Evolutionary conservation across 768 basidiomycete species (phyloP).

Genomic region (Russula virescens): DNA sequence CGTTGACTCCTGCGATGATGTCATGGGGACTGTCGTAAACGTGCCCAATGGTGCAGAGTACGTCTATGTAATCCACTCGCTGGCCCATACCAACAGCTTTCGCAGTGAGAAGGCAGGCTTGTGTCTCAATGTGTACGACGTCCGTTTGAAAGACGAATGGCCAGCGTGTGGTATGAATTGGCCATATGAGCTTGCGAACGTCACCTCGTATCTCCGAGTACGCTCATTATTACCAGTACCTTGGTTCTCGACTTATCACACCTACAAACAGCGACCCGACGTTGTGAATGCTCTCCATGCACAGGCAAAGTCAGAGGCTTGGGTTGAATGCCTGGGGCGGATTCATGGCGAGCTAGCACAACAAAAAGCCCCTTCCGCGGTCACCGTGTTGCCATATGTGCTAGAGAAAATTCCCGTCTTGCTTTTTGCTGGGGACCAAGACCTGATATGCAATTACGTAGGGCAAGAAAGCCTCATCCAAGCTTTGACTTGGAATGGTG

Average conservation of each 20-base stretch:
- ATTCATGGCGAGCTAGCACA: slow-evolving; percentile 61
- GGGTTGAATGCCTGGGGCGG: slow-evolving; percentile 78
- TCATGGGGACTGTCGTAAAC: slow-evolving; percentile 43
- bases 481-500: slow-evolving; percentile 80
- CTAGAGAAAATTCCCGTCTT: slow-evolving; percentile 79
- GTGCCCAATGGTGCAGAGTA: slow-evolving; percentile 8
- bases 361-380: slow-evolving; percentile 54
- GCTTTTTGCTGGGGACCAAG: slow-evolving; percentile 92
- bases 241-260: background rate
- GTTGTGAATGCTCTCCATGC: slow-evolving; percentile 86
- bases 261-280: slow-evolving; percentile 54
- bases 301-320: slow-evolving; percentile 61
- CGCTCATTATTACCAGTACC: slow-evolving; percentile 29
- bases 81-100: slow-evolving; percentile 34
- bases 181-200: slow-evolving; percentile 77
- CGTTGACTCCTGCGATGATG: slow-evolving; percentile 50
- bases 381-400: slow-evolving; percentile 71
- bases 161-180: slow-evolving; percentile 98
- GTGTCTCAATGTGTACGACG: slow-evolving; percentile 94
- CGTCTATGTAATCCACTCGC: background rate
- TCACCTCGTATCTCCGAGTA: slow-evolving; percentile 78
- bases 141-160: slow-evolving; percentile 75
- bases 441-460: slow-evolving; percentile 93
- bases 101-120: slow-evolving; percentile 54
- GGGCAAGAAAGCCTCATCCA: slow-evolving; percentile 86